Base-by-base conservation (phyloP, 768 basidiomycete species). In the Fibroporia radiculosa region DNA sequence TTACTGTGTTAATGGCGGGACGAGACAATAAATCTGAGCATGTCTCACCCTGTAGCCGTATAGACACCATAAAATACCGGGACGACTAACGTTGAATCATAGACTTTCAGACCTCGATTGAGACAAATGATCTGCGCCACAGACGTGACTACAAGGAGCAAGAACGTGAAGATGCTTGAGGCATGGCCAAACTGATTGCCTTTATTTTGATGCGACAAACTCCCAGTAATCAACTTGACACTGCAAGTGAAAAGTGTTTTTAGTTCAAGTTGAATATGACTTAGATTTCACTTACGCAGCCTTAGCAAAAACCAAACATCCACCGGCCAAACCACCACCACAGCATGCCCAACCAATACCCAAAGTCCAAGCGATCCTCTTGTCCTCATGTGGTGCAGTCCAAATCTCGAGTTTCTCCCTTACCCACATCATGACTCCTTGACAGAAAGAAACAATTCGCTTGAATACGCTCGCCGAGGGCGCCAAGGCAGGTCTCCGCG, bases 1-100 rank as follows among this genome's bases (percentile, higher is more conserved):
- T n/a, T n/a, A 34, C 4, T 37, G 14, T 38, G 22, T 40, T 20
- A 48, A 38, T 4, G 2, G 32, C 14, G 19, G 25, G 34, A 22
- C 18, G 19, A 36, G 13, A 34, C 22, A 34, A 16, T 3, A n/a
- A 18, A 18, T 4, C 0, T 5, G n/a, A n/a, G n/a, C n/a, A 35
- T 4, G 6, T 65, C 74, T 35, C 59, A 87, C 78, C 89, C 88
- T 19, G 77, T 73, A 2, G 84, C 85, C 0, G 90, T 93, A 58
- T 93, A 93, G 8, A 92, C 81, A 8, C 91, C 91, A 59, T 95
- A 97, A 61, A 97, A 96, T 12, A 93, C 83, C 0, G 95, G 93
- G 0, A 96, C 93, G 14, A 96, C 91, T 1, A 96, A 64, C 0
- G 88, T 90, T 14, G 86, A 89, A 56, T 92, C 93, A 54, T 93